A percentile compares a stretch with the other conserved stretches of the same genome.
Evolutionary conservation across 768 basidiomycete genomes (phyloP).

Genomic region (Phanerochaete sordida): DNA sequence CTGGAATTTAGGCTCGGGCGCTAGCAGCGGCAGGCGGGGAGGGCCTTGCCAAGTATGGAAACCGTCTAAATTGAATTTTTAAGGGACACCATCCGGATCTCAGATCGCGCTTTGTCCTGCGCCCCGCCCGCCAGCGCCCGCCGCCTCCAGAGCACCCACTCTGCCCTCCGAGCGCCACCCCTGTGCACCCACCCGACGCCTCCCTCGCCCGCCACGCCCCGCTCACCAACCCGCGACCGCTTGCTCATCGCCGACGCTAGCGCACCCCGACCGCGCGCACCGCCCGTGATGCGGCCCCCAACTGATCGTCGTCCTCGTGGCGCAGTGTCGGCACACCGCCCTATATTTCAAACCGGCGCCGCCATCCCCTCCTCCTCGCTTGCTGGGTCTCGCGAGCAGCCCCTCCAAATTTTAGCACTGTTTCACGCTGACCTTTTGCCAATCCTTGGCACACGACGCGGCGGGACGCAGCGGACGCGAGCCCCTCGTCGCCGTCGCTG

Average conservation of each 20-base stretch:
- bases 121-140: no score
- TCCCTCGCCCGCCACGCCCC: background rate
- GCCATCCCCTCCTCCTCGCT: background rate
- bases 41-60: background rate
- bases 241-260: no score
- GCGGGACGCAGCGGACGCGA: no score
- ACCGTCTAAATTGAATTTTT: slow-evolving; percentile 1
- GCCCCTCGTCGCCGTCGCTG: no score
- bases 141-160: no score
- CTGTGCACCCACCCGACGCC: no score
- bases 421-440: background rate
- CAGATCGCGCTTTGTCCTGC: no score
- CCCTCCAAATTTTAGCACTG: background rate
- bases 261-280: background rate
- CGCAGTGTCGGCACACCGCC: background rate
- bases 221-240: background rate
- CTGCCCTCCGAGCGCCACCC: no score
- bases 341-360: background rate
- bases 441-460: no score
- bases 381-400: background rate
- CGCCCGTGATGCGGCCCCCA: background rate
- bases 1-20: slow-evolving; percentile 4
- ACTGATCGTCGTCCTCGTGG: background rate
- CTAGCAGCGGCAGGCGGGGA: background rate
- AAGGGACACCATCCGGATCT: background rate